phyloP scores from a whole-genome alignment of 257 asterid species.

The Gentiana dahurica region DNA sequence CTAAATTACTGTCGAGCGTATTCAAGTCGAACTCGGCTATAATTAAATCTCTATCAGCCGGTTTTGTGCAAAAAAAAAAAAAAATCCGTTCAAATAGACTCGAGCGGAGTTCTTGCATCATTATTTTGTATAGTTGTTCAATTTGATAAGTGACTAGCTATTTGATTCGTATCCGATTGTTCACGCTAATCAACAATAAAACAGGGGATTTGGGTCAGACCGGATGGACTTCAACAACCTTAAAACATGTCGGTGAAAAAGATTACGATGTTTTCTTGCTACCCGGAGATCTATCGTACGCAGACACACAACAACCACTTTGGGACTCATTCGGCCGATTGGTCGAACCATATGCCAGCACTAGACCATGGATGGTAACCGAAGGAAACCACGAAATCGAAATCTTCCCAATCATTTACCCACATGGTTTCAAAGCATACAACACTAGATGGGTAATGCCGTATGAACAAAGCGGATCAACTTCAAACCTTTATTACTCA shows the following conservation, averaged over 20 bases:
- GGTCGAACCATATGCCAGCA: slow-evolving; percentile 61
- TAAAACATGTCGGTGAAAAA: slow-evolving; percentile 37
- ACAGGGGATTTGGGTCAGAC: slow-evolving; percentile 87
- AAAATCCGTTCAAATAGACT: too few relatives aligned
- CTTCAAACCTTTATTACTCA: slow-evolving; percentile 61
- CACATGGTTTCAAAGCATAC: slow-evolving; percentile 57
- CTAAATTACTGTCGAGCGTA: too few relatives aligned
- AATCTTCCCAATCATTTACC: slow-evolving; percentile 42
- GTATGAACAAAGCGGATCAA: slow-evolving; percentile 44
- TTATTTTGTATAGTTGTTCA: too few relatives aligned
- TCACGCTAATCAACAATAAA: too few relatives aligned
- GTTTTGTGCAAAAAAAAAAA: too few relatives aligned
- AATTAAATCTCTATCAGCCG: too few relatives aligned
- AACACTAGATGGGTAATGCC: slow-evolving; percentile 81
- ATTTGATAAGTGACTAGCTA: too few relatives aligned
- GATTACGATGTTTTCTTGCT: slow-evolving; percentile 62
- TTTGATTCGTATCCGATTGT: too few relatives aligned
- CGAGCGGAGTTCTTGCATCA: too few relatives aligned
- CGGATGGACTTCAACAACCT: slow-evolving; percentile 70
- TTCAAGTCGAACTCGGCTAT: too few relatives aligned
- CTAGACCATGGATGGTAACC: slow-evolving; percentile 88
- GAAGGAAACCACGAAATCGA: slow-evolving; percentile 83
- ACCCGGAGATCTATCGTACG: slow-evolving; percentile 84
- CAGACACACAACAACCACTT: slow-evolving; percentile 57
- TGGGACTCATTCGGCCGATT: slow-evolving; percentile 89